Conservation (phyloP, 2,329 filamentous ascomycete genomes). For the Ramularia endophylla region DNA sequence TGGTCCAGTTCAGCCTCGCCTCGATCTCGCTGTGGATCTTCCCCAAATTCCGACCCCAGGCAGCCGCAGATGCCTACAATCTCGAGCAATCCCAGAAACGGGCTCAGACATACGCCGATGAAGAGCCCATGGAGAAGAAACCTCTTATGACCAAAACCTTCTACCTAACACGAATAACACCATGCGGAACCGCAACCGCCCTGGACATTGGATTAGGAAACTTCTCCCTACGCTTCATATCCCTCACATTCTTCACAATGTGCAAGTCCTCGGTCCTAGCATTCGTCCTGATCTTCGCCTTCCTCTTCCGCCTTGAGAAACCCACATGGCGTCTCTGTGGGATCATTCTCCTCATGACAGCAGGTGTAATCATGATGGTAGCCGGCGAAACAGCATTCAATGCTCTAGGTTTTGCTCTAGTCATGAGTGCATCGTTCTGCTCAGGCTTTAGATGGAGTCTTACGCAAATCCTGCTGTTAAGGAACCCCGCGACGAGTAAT, state of each 20-base stretch:
- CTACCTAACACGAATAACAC: constrained; percentile 85
- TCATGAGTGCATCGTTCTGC: constrained; percentile 91
- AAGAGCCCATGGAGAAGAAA: constrained; percentile 35
- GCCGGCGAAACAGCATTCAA: constrained; percentile 90
- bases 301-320: constrained; percentile 83
- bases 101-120: background rate
- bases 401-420: constrained; percentile 76
- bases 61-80: constrained; percentile 6
- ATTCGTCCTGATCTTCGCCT: constrained; percentile 93
- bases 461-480: constrained; percentile 91
- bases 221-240: constrained; percentile 92
- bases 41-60: constrained; percentile 67
- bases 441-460: constrained; percentile 97
- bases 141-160: constrained; percentile 79
- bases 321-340: constrained; percentile 78
- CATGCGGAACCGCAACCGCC: constrained; percentile 86
- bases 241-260: constrained; percentile 98
- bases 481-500: constrained; percentile 91
- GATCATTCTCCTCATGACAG: constrained; percentile 88
- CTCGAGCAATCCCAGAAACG: constrained; percentile 1
- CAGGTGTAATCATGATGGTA: constrained; percentile 96
- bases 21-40: constrained; percentile 73
- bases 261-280: constrained; percentile 96
- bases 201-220: constrained; percentile 96
- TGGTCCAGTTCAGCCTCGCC: constrained; percentile 82